These are phyloP conservation scores for Paecilomyces dactylethromorphus DNA, from an alignment of 2,329 filamentous ascomycete species.

Conservation along the genomic window DNA sequence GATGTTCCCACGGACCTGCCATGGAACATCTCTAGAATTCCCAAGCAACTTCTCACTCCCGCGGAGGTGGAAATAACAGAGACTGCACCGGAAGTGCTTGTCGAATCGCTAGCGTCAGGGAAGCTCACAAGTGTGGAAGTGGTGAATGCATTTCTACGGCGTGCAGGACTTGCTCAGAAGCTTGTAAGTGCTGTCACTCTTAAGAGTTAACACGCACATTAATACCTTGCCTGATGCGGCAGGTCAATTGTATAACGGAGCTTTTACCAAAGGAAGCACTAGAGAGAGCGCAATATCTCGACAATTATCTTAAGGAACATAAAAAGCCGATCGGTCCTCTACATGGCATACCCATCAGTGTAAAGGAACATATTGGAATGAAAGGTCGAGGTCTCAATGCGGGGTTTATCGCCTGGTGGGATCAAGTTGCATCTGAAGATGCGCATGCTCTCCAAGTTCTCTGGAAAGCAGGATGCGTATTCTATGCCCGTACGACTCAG, in stretches of 20 bases:
- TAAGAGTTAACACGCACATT: conserved; percentile 32
- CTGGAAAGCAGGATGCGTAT: conserved; percentile 21
- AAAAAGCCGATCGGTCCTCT: conserved; percentile 44
- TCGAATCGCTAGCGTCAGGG: conserved; percentile 37
- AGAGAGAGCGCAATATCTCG: conserved; percentile 33
- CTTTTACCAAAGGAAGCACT: conserved; percentile 42
- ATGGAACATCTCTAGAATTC: conserved; percentile 24
- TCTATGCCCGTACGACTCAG: conserved; percentile 23
- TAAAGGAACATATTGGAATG: conserved; percentile 27
- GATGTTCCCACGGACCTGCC: conserved; percentile 25
- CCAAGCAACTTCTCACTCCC: conserved; percentile 39
- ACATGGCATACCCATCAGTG: conserved; percentile 48
- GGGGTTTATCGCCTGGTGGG: conserved; percentile 21
- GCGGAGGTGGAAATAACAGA: conserved; percentile 48
- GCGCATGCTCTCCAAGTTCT: conserved; percentile 20
- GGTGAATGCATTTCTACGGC: conserved; percentile 48
- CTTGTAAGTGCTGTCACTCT: conserved; percentile 23
- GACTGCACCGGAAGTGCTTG: conserved; percentile 36
- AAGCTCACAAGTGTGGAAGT: conserved; percentile 40
- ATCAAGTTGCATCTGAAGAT: conserved; percentile 15
- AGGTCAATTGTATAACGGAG: conserved; percentile 43
- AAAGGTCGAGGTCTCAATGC: conserved; percentile 16
- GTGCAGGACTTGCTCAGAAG: conserved; percentile 49
- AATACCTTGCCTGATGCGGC: conserved; percentile 25
- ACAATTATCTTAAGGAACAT: conserved; percentile 24